Base-by-base conservation (phyloP, 805 yeast genomes). In the Tanozyma kutaoensis region DNA sequence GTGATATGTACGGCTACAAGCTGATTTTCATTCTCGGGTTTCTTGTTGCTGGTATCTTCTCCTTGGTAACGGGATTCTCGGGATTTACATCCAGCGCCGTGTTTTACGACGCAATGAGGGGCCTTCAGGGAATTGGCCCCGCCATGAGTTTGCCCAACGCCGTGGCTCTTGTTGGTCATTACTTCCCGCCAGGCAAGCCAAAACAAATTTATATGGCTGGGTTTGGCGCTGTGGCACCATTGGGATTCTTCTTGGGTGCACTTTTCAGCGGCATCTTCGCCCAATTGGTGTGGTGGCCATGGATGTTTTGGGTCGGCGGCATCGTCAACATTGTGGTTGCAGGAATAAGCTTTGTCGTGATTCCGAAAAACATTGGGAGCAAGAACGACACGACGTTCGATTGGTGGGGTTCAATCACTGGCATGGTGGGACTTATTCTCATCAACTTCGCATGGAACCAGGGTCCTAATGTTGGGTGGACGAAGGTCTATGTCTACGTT, bases 1-100 rank as follows among this genome's bases (percentile, higher is more conserved):
- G 59, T 10, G 59, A 53, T 30, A 31, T 51, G 38, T 46, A 45
- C 30, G 60, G 59, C 14, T 52, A 52, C 34, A 54, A 54, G 31
- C 32, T 22, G 20, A 26, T 53, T 28, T 50, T 36, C 31, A 23
- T 50, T 8, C 23, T 45, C 8, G 57, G 58, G 3, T 45, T 38
- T 20, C 25, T 34, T 2, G 36, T 48, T 38, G 36, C 37, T 20
- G 45, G 45, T 1, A 22, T 54, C 5, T 32, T 38, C 27, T 39
- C 54, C 13, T 27, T 47, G 12, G 34, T 43, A 3, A 28, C 38
- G 12, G 58, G 60, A 3, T 43, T 52, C 22, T 31, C 46, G 5
- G 55, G 36, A 0, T 52, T 40, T 28, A 25, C 50, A 9, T 27
- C 32, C 4, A 39, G 47, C 2, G 30, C 33, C 12, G 35, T 52